Evolutionary conservation across 306 rosid genomes (phyloP).

Genomic region (Vigna reflexopilosa): DNA sequence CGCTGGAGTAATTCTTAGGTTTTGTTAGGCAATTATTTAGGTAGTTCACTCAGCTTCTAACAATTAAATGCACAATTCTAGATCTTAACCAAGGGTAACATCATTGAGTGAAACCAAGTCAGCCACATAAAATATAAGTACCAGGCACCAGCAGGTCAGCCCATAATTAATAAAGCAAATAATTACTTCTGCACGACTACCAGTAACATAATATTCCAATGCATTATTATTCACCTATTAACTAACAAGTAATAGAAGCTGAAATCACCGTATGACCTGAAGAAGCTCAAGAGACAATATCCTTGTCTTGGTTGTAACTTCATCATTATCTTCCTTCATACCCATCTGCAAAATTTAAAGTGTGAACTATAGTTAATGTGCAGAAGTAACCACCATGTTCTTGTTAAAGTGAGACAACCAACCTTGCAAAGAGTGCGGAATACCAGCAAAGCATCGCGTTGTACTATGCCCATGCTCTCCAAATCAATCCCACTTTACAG

Average conservation of each 20-base stretch:
- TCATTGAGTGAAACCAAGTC: constrained; percentile 28
- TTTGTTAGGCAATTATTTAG: neutral
- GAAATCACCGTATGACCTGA: constrained; percentile 72
- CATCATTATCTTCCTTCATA: constrained; percentile 97
- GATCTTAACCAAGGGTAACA: constrained; percentile 36
- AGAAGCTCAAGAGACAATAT: constrained; percentile 98
- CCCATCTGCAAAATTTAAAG: constrained; percentile 79
- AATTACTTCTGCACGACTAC: constrained; percentile 26
- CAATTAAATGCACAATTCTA: neutral
- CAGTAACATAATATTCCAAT: constrained; percentile 34
- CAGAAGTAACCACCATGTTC: constrained; percentile 38
- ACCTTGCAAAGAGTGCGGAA: constrained; percentile 99
- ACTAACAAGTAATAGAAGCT: constrained; percentile 34
- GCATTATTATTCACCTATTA: constrained; percentile 28
- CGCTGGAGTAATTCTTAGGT: neutral
- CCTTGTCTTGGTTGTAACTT: constrained; percentile 91
- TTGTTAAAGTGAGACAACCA: constrained; percentile 49
- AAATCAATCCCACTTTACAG: constrained; percentile 90
- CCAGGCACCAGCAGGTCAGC: constrained; percentile 30
- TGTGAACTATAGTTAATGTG: constrained; percentile 39
- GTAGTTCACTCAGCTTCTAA: neutral
- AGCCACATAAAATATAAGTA: constrained; percentile 25
- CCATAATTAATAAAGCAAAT: constrained; percentile 22
- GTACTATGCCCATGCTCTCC: constrained; percentile 89
- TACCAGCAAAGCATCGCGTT: constrained; percentile 91